phyloP scores from a whole-genome alignment of 768 basidiomycete species.

The Pulveroboletus sp. region DNA sequence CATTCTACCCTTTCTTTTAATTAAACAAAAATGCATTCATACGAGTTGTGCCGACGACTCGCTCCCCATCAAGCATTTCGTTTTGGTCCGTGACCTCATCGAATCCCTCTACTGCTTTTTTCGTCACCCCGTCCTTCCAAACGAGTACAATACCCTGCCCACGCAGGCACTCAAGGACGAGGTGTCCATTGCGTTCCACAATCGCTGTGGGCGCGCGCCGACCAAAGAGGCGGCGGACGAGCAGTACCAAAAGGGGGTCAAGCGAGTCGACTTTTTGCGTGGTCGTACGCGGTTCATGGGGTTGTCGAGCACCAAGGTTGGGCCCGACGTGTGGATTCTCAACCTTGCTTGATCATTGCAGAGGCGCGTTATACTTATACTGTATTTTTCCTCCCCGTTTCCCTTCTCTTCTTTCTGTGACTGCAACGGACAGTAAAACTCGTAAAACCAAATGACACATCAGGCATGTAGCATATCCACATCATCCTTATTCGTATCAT shows the following conservation, averaged over 20 bases:
- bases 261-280: slow-evolving; percentile 54
- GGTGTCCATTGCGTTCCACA: slow-evolving; percentile 43
- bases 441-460: slow-evolving; percentile 7
- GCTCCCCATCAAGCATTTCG: slow-evolving; percentile 20
- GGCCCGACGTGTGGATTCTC: slow-evolving; percentile 36
- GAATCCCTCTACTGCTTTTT: slow-evolving; percentile 42
- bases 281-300: slow-evolving; percentile 46
- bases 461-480: slow-evolving; percentile 24
- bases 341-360: slow-evolving; percentile 25
- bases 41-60: too few relatives aligned
- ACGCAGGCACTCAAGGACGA: slow-evolving; percentile 30
- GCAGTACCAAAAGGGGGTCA: slow-evolving; percentile 48
- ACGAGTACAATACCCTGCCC: slow-evolving; percentile 40
- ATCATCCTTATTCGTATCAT: slow-evolving; percentile 21
- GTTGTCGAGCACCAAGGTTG: slow-evolving; percentile 35
- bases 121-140: slow-evolving; percentile 36
- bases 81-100: slow-evolving; percentile 51
- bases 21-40: too few relatives aligned
- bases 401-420: neutral
- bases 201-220: slow-evolving; percentile 35
- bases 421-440: slow-evolving; percentile 19
- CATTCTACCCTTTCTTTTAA: too few relatives aligned
- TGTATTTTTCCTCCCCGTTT: slow-evolving; percentile 13
- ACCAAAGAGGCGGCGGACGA: slow-evolving; percentile 30
- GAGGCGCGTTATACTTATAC: slow-evolving; percentile 24